Percentiles rank a stretch among this genome's conserved stretches.
phyloP scores from a whole-genome alignment of 1,284 basidiomycete genomes.

The Moesziomyces sp. region DNA sequence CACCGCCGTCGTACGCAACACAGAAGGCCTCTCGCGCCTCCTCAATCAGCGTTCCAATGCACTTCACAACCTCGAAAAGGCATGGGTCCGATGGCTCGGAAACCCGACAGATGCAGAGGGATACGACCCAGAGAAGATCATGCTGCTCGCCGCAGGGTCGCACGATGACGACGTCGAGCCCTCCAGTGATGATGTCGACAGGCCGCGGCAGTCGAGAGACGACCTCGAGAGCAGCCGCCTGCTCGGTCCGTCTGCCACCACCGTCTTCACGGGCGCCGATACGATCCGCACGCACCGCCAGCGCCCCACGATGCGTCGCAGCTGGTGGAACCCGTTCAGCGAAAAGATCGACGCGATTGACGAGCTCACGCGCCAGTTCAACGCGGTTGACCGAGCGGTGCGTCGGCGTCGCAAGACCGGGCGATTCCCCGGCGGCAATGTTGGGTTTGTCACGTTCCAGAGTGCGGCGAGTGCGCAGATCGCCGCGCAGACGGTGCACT shows the following conservation, averaged over 20 bases:
- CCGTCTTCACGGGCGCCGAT: constrained; percentile 37
- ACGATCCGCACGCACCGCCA: constrained; percentile 34
- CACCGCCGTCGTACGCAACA: constrained; percentile 87
- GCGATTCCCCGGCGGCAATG: constrained; percentile 72
- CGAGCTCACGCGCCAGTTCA: constrained; percentile 54
- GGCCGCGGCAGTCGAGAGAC: neutral
- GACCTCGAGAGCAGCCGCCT: constrained; percentile 20
- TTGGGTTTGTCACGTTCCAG: constrained; percentile 96
- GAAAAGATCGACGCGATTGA: constrained; percentile 59
- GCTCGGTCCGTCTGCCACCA: constrained; percentile 6
- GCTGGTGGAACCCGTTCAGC: constrained; percentile 55
- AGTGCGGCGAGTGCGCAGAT: constrained; percentile 93
- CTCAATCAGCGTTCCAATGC: constrained; percentile 82
- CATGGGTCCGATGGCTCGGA: constrained; percentile 88
- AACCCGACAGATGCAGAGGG: constrained; percentile 85
- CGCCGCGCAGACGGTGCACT: constrained; percentile 84
- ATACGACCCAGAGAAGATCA: constrained; percentile 73
- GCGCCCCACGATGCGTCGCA: constrained; percentile 45
- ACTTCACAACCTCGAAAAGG: constrained; percentile 79
- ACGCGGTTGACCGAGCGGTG: constrained; percentile 54
- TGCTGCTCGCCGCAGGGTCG: constrained; percentile 40
- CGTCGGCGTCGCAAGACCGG: constrained; percentile 27
- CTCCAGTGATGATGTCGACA: constrained; percentile 13
- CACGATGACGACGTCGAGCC: constrained; percentile 20
- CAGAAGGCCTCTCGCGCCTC: constrained; percentile 78